Evolutionary conservation across 2,329 filamentous ascomycete species (phyloP).

Genomic region (Pestalotiopsis sp.): DNA sequence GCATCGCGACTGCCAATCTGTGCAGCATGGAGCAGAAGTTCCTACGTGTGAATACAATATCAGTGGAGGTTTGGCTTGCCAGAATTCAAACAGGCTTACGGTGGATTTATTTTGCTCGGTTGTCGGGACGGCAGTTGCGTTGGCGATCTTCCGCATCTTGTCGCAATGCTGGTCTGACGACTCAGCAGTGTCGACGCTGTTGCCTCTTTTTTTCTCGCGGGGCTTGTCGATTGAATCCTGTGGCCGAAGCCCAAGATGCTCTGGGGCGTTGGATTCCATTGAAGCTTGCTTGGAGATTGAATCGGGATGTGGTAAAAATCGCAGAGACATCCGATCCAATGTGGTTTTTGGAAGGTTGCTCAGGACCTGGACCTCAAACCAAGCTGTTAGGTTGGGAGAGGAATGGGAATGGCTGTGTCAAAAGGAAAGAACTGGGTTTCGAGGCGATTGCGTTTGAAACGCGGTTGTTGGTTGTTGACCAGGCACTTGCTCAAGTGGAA

Average conservation of each 20-base stretch:
- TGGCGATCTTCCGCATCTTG: not conserved
- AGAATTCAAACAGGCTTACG: not conserved
- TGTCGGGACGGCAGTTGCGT: not conserved
- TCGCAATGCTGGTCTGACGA: not conserved
- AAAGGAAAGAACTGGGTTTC: no score
- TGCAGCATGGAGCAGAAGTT: not conserved
- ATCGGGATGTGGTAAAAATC: no score
- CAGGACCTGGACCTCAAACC: no score
- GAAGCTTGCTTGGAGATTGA: no score
- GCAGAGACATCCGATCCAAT: no score
- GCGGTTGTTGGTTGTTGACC: no score
- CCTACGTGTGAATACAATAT: not conserved
- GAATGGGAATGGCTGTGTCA: no score
- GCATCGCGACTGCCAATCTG: not conserved
- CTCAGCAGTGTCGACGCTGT: not conserved
- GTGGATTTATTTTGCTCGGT: no score
- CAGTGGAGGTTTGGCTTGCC: not conserved
- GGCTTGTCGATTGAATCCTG: not conserved
- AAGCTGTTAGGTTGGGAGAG: no score
- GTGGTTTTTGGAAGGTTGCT: no score
- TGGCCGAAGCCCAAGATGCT: not conserved
- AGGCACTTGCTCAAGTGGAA: no score
- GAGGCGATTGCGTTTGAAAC: no score
- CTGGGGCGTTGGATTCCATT: not conserved
- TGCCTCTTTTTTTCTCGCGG: not conserved